Base-by-base conservation (phyloP, 345 rosid genomes). In the Bruguiera sexangula region DNA sequence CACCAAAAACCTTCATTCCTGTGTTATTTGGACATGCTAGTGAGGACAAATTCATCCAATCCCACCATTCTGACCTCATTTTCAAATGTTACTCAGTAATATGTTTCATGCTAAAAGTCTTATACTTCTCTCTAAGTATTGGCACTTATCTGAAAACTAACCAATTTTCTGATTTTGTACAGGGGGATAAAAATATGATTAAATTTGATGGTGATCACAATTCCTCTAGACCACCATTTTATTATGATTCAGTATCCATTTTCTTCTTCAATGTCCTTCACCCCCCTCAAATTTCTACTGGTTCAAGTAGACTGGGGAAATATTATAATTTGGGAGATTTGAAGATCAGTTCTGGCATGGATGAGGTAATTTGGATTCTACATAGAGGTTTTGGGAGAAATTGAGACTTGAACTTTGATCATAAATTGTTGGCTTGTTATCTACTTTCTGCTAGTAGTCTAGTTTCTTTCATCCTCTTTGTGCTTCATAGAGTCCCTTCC, bases 171-270 rank as follows among this genome's bases (percentile, higher is more conserved):
- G 26, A 39, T 70, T 73, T 50, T 81, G 31, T 58, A 67, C 88
- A 95, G 99, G 99, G 99, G 52, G 97, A 92, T 81, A 95, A 91
- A 80, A 95, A 95, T 73, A 77, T 95, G 73, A 89, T 95, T 73
- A 90, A 86, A 80, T 95, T 95, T 76, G 93, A 95, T 70, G 99
- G 97, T 62, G 97, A 95, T 71, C 97, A 92, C 80, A 95, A 95
- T 78, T 83, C 97, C 48, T 88, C 99, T 24, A 80, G 99, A 74
- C 97, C 99, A 22, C 97, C 90, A 56, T 90, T 84, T 73, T 95
- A 82, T 75, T 92, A 90, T 65, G 96, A 95, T 79, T 95, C 99
- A 1, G 97, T 95, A 69, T 90, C 97, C 76, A 80, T 88, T 75
- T 95, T 95, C 91, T 92, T 95, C 84, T 85, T 79, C 83, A 92